Evolutionary conservation across 768 basidiomycete genomes (phyloP), one percentile per base, ranked within the genome.

Genomic region (Pilatotrama ljubarskyi): DNA sequence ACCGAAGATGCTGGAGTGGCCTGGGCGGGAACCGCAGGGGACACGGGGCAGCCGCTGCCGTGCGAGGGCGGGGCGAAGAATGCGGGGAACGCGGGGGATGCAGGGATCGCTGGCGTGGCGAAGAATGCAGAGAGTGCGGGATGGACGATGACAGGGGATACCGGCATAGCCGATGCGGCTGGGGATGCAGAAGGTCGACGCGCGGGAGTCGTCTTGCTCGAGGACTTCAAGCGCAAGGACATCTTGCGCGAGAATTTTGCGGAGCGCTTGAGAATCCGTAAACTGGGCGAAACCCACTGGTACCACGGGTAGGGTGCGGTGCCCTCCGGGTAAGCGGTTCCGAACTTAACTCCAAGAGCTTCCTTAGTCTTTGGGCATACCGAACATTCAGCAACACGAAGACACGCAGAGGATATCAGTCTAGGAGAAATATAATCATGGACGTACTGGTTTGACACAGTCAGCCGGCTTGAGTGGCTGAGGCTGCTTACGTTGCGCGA

Each of bases 251-350:
- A 37, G 32, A 32, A 25, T 20, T 46, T 35, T 2, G n/a, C 13
- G 10, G 6, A 11, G 43, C 1, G 26, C 3, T 32, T 37, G 47
- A 38, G 36, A 18, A 24, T n/a, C 47, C 25, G 41, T 2, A 58
- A 42, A n/a, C 14, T 40, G 22, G 57, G 49, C 7, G 49, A 58
- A n/a, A 51, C 22, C 58, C 58, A 59, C n/a, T 51, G 50, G 50
- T 36, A 59, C 50, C 50, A 59, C 35, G 40, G 49, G 9, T 59
- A 50, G 17, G 58, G 58, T 14, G 35, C 58, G 5, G 35, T 22
- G 17, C 42, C 50, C 8, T 36, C 51, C 22, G 36, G 50, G 50
- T 46, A 59, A 9, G 58, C 50, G 9, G 50, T 44, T 3, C 50
- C 50, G 35, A 59, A 59, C 22, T 29, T 2, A 18, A 50, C 48